A percentile compares a stretch with the other conserved stretches of the same genome.
Evolutionary conservation across 1,284 basidiomycete genomes (phyloP).

Genomic region (Ceratobasidium sp.): DNA sequence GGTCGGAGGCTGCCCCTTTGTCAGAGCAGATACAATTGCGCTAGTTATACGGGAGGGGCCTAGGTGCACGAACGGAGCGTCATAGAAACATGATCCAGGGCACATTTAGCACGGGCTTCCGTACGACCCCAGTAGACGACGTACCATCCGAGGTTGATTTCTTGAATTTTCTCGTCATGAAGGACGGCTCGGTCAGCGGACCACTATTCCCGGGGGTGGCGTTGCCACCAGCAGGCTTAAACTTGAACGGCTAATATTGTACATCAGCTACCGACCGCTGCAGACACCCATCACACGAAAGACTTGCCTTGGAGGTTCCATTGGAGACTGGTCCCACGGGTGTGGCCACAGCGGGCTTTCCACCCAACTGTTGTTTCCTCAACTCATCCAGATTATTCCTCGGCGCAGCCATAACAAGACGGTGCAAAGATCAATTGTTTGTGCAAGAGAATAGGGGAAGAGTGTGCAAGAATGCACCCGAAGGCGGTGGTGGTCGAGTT

Average conservation of each 20-base stretch:
- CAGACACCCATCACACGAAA: not conserved
- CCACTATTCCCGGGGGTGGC: constrained; percentile 9
- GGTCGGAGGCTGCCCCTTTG: not conserved
- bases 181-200: not conserved
- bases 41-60: constrained; percentile 25
- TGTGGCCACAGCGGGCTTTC: constrained; percentile 6
- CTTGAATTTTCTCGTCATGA: constrained; percentile 16
- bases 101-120: not conserved
- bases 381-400: constrained; percentile 39
- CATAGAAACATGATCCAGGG: not conserved
- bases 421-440: not conserved
- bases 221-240: constrained; percentile 24
- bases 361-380: constrained; percentile 24
- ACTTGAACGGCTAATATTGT: constrained; percentile 13
- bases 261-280: not conserved
- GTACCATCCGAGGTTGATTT: constrained; percentile 31
- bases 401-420: constrained; percentile 19
- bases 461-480: constrained; percentile 4
- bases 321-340: constrained; percentile 3
- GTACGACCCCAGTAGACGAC: not conserved
- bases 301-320: constrained; percentile 24
- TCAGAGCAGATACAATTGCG: constrained; percentile 5
- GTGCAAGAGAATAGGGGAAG: not conserved
- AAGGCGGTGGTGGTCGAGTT: not conserved
- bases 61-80: not conserved